A percentile compares a stretch with the other conserved stretches of the same genome.
phyloP scores from a whole-genome alignment of 1,139 yeast genomes.

The Suzukiozyma palmioleophila region DNA sequence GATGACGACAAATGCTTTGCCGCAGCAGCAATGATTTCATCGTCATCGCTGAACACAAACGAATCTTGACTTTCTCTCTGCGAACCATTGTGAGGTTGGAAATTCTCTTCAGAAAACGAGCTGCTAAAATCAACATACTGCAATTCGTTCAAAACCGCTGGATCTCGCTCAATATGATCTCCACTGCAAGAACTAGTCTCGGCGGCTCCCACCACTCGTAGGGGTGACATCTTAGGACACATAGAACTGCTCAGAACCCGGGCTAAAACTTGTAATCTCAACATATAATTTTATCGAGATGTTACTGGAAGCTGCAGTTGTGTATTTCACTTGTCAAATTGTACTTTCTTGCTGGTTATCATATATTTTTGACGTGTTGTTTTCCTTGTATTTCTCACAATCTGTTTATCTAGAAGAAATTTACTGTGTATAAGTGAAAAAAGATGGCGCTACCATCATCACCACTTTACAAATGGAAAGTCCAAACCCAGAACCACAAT shows the following conservation, averaged over 20 bases:
- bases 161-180: conserved; percentile 3
- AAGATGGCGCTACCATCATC: too few species aligned
- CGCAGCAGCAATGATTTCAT: conserved; percentile 2
- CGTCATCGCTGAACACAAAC: conserved; percentile 3
- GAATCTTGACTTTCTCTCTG: conserved; percentile 3
- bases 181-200: background rate
- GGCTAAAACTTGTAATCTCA: background rate
- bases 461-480: too few species aligned
- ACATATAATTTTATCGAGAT: conserved; percentile 1
- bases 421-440: too few species aligned
- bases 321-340: background rate
- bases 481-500: too few species aligned
- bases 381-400: background rate
- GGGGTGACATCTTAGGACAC: background rate
- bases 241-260: background rate
- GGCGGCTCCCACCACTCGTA: background rate
- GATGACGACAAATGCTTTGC: background rate
- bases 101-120: conserved; percentile 2
- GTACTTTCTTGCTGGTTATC: background rate
- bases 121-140: conserved; percentile 4
- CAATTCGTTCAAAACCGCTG: conserved; percentile 1
- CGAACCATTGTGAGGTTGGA: background rate
- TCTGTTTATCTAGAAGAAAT: too few species aligned
- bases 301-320: background rate
- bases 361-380: conserved; percentile 1